Evolutionary conservation across 2,329 filamentous ascomycete species (phyloP), one percentile per base, ranked within the genome.

Genomic region (Coniochaeta hoffmannii): DNA sequence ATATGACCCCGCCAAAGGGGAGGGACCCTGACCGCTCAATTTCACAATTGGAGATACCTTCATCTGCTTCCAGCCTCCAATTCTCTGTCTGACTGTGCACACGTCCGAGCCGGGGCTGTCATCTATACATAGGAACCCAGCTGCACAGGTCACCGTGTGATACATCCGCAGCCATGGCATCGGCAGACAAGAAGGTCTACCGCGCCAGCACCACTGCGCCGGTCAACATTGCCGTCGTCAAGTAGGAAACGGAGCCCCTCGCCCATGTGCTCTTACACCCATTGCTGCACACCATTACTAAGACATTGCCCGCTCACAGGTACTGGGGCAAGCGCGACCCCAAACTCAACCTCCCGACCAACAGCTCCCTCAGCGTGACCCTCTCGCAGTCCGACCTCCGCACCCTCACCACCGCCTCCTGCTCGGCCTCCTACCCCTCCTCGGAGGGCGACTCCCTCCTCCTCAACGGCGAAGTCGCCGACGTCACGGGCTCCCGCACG

Each of bases 321-420:
- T 81, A 99, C 82, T 99, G 95, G 94, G 94, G 95, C 65, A 99
- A 99, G 77, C 89, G 94, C 60, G 92, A 97, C 73, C 75, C 89
- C 53, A 90, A 89, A 70, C 84, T 97, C 65, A 99, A 99, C 74
- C 88, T 97, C 56, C 94, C 94, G 34, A 97, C 94, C 69, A 99
- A 99, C 79, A 96, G 90, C 61, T 99, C 94, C 62, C 86, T 99
- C 68, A 96, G 90, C 60, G 93, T 99, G 57, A 99, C 94, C 55
- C 88, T 99, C 65, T 94, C 91, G 53, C 94, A 99, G 75, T 80
- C 83, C 71, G 93, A 97, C 68, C 85, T 99, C 60, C 90, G 92
- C 69, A 97, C 94, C 56, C 88, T 97, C 71, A 99, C 94, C 50
- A 97, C 95, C 54, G 94, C 94, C 60, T 91, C 92, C 46, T 96